Percentiles rank a stretch among this genome's conserved stretches.
phyloP scores from a whole-genome alignment of 495 filamentous ascomycete species.

The Talaromyces ruber region DNA sequence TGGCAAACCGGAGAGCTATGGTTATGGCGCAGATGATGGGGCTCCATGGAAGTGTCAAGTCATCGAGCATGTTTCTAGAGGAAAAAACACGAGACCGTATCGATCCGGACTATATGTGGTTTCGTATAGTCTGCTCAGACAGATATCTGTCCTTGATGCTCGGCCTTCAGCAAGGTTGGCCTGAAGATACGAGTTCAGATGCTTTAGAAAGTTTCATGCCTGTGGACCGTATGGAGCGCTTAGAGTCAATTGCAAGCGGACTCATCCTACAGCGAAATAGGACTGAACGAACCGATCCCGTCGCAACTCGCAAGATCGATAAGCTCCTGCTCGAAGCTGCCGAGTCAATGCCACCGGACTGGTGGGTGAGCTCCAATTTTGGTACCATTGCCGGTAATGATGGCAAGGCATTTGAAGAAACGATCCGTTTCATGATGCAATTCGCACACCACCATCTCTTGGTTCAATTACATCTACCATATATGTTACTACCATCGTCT shows the following conservation, averaged over 20 bases:
- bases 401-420: conserved; percentile 6
- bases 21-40: conserved; percentile 17
- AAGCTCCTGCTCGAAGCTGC: conserved; percentile 24
- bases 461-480: conserved; percentile 16
- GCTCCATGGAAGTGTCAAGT: background rate
- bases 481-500: conserved; percentile 10
- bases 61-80: background rate
- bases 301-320: background rate
- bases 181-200: conserved; percentile 10
- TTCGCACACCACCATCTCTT: conserved; percentile 30
- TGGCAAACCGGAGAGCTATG: conserved; percentile 32
- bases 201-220: background rate
- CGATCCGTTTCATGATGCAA: conserved; percentile 17
- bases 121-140: conserved; percentile 13
- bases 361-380: conserved; percentile 16
- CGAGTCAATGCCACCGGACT: conserved; percentile 15
- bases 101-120: conserved; percentile 4
- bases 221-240: background rate
- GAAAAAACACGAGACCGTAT: background rate
- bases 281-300: background rate
- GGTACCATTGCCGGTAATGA: background rate
- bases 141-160: conserved; percentile 28
- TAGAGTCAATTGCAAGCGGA: conserved; percentile 11
- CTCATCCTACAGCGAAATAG: conserved; percentile 34
- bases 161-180: conserved; percentile 32